Conservation (phyloP, 2,329 filamentous ascomycete species). For the Cordyceps fumosorosea region DNA sequence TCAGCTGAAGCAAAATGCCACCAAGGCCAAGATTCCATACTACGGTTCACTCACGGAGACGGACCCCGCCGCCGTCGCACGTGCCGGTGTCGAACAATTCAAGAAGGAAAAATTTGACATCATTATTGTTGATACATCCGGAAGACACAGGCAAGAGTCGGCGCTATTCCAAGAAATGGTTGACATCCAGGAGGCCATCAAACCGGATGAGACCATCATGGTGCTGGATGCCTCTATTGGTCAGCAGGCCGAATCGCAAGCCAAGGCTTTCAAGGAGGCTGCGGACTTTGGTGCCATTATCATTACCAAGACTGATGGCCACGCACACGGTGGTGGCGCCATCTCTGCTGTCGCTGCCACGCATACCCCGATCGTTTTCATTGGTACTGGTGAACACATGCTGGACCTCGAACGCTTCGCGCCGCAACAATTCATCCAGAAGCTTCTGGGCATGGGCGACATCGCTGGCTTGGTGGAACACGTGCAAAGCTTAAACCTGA, state of each 20-base stretch:
- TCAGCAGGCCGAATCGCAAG: slow-evolving; percentile 90
- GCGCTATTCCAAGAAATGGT: slow-evolving; percentile 97
- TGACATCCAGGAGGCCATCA: slow-evolving; percentile 84
- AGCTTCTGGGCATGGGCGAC: slow-evolving; percentile 94
- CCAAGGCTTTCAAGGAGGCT: slow-evolving; percentile 93
- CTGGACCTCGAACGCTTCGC: slow-evolving; percentile 89
- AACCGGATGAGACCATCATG: slow-evolving; percentile 94
- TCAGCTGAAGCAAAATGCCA: slow-evolving; percentile 97
- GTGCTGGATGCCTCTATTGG: slow-evolving; percentile 95
- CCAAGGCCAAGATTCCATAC: slow-evolving; percentile 98
- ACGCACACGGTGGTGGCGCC: slow-evolving; percentile 90
- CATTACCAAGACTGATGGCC: slow-evolving; percentile 97
- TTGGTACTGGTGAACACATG: slow-evolving; percentile 96
- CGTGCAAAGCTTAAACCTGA: slow-evolving; percentile 88
- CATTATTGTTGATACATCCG: slow-evolving; percentile 97
- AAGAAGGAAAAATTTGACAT: slow-evolving; percentile 98
- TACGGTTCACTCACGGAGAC: slow-evolving; percentile 95
- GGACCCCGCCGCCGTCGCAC: slow-evolving; percentile 85
- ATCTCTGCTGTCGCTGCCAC: slow-evolving; percentile 97
- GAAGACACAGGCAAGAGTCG: slow-evolving; percentile 88
- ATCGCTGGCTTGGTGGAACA: slow-evolving; percentile 94
- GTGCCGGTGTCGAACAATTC: slow-evolving; percentile 97
- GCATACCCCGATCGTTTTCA: slow-evolving; percentile 93
- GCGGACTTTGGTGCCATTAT: slow-evolving; percentile 98
- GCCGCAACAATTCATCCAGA: slow-evolving; percentile 87